These are phyloP conservation scores for Nissolia schottii DNA, from an alignment of 306 rosid genomes.

Conservation along the genomic window DNA sequence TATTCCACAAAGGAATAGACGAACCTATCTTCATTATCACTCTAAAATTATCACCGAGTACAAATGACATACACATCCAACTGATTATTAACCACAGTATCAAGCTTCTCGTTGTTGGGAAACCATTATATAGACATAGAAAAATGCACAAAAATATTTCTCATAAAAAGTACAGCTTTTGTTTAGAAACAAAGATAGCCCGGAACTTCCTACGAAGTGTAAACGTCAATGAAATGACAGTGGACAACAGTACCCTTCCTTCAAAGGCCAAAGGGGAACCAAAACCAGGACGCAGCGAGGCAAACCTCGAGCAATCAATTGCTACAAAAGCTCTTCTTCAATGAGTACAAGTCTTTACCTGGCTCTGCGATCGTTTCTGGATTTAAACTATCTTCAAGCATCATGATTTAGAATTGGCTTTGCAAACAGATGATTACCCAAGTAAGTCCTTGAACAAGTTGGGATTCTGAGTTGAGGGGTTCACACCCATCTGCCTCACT, in stretches of 20 bases:
- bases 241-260: neutral
- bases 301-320: constrained; percentile 3
- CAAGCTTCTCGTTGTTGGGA: constrained; percentile 14
- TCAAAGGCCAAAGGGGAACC: neutral
- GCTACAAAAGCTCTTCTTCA: constrained; percentile 5
- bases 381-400: constrained; percentile 22
- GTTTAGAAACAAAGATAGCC: constrained; percentile 19
- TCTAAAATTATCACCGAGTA: neutral
- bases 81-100: constrained; percentile 20
- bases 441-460: constrained; percentile 70
- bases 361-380: constrained; percentile 29
- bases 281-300: constrained; percentile 22
- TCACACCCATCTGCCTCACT: constrained; percentile 92
- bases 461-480: constrained; percentile 71
- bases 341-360: constrained; percentile 23
- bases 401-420: constrained; percentile 4
- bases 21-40: constrained; percentile 2
- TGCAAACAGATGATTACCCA: constrained; percentile 38
- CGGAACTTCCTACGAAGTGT: neutral
- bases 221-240: neutral
- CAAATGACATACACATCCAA: constrained; percentile 20
- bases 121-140: constrained; percentile 15
- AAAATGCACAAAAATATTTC: constrained; percentile 22
- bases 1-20: neutral
- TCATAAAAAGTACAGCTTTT: neutral